phyloP scores from a whole-genome alignment of 2,329 filamentous ascomycete genomes.

The Verticillium longisporum region DNA sequence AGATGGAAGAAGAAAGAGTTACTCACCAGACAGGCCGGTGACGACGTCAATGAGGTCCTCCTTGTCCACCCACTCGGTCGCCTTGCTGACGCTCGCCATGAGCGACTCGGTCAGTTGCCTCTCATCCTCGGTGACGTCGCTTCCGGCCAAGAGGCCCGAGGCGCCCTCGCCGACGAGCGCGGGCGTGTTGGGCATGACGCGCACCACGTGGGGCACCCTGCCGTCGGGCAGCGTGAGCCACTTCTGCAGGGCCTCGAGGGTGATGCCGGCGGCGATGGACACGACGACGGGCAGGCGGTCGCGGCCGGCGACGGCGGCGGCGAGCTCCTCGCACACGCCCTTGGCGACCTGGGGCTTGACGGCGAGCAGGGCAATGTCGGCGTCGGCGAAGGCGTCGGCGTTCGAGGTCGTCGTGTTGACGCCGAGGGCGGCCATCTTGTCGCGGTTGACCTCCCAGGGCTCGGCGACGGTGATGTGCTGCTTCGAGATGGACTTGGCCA shows the following conservation, averaged over 20 bases:
- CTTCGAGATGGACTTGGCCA: conserved; percentile 33
- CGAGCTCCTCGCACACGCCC: conserved; percentile 38
- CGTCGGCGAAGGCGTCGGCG: conserved; percentile 32
- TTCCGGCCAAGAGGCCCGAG: conserved; percentile 36
- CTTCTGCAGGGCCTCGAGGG: conserved; percentile 31
- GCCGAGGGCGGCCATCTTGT: conserved; percentile 37
- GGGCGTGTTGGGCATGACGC: conserved; percentile 47
- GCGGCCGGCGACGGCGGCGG: conserved; percentile 23
- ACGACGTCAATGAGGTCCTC: conserved; percentile 44
- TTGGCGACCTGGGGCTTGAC: conserved; percentile 45
- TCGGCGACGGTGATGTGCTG: conserved; percentile 40
- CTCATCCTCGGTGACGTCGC: conserved; percentile 33
- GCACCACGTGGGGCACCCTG: conserved; percentile 34
- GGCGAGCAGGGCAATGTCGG: conserved; percentile 40
- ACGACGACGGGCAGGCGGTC: conserved; percentile 33
- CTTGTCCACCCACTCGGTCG: conserved; percentile 40
- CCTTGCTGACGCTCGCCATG: conserved; percentile 38
- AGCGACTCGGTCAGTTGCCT: conserved; percentile 33
- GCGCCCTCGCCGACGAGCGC: conserved; percentile 44
- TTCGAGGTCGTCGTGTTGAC: conserved; percentile 40
- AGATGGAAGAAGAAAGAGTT: too few relatives aligned
- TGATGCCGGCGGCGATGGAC: conserved; percentile 43
- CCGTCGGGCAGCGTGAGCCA: conserved; percentile 33
- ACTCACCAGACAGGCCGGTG: conserved; percentile 40
- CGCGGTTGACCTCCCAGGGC: conserved; percentile 45